Conservation (phyloP, 208 protist genomes). For the Trypanosoma conorhini region DNA sequence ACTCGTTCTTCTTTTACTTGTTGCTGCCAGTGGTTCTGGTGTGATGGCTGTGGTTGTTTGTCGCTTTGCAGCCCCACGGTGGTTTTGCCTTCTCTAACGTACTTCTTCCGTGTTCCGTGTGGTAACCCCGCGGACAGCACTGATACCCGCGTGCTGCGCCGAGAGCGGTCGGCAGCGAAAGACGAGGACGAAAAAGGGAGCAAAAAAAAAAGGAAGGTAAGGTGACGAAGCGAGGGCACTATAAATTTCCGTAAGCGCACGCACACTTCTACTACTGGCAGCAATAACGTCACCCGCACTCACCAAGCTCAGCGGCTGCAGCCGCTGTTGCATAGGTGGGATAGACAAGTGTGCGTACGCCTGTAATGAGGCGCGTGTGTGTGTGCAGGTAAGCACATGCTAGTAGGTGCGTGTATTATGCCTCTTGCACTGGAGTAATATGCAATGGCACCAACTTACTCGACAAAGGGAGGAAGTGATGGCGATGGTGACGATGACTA, state of each 20-base stretch:
- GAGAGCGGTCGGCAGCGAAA: neutral
- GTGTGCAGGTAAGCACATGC: too few relatives aligned
- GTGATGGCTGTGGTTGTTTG: neutral
- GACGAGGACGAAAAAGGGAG: too few relatives aligned
- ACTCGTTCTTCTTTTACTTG: neutral
- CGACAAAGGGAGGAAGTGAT: constrained; percentile 4
- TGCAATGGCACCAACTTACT: constrained; percentile 16
- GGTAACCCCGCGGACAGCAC: neutral
- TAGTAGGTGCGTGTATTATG: neutral
- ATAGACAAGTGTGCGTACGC: neutral
- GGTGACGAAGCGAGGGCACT: neutral
- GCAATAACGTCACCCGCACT: neutral
- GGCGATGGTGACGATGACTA: neutral
- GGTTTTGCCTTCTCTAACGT: neutral
- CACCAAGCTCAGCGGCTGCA: neutral
- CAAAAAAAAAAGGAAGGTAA: constrained; percentile 12
- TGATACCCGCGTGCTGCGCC: neutral
- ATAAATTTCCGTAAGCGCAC: neutral
- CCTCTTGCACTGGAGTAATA: neutral
- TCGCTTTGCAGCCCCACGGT: neutral
- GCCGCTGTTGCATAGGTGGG: neutral
- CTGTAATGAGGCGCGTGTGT: neutral
- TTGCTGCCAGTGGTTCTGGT: neutral
- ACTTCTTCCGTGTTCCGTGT: neutral
- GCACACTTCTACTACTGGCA: neutral